Evolutionary conservation across 2,329 filamentous ascomycete species (phyloP).

Genomic region (Corinectria fuckeliana): DNA sequence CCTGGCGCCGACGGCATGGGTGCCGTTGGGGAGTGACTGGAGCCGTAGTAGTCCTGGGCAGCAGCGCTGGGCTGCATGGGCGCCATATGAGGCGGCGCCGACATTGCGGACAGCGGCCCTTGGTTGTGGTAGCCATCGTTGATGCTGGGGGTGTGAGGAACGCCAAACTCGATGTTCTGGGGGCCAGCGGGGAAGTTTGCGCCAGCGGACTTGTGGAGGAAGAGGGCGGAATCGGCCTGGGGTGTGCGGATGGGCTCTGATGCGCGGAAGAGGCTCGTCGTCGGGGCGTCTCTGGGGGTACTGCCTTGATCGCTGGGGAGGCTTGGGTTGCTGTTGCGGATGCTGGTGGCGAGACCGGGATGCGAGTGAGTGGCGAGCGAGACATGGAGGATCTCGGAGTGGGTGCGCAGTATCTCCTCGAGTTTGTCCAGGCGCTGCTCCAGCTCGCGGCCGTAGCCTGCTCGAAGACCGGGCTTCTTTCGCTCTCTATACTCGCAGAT

Average conservation of each 20-base stretch:
- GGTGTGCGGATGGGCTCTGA: slow-evolving; percentile 58
- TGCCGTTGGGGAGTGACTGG: slow-evolving; percentile 61
- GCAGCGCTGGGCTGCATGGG: slow-evolving; percentile 49
- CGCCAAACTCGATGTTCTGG: slow-evolving; percentile 58
- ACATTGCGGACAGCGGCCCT: slow-evolving; percentile 49
- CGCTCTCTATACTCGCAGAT: slow-evolving; percentile 72
- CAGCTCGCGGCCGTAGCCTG: slow-evolving; percentile 74
- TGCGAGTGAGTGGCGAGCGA: slow-evolving; percentile 52
- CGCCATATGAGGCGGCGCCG: slow-evolving; percentile 44
- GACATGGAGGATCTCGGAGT: slow-evolving; percentile 70
- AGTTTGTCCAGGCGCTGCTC: slow-evolving; percentile 75
- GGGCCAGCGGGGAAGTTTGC: slow-evolving; percentile 51
- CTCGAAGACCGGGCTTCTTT: slow-evolving; percentile 70
- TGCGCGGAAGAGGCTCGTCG: slow-evolving; percentile 53
- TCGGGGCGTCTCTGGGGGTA: slow-evolving; percentile 57
- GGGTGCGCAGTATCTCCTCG: slow-evolving; percentile 69
- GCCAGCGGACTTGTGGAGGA: slow-evolving; percentile 64
- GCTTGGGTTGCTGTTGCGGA: slow-evolving; percentile 58
- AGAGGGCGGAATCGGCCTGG: slow-evolving; percentile 64
- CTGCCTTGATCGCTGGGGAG: slow-evolving; percentile 63
- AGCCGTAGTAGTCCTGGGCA: slow-evolving; percentile 58
- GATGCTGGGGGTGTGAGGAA: slow-evolving; percentile 54
- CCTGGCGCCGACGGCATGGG: slow-evolving; percentile 54
- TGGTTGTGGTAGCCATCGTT: slow-evolving; percentile 58
- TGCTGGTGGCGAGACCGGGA: slow-evolving; percentile 46